These are phyloP conservation scores for Cryphonectria japonica DNA, from an alignment of 2,329 filamentous ascomycete species.

Conservation along the genomic window DNA sequence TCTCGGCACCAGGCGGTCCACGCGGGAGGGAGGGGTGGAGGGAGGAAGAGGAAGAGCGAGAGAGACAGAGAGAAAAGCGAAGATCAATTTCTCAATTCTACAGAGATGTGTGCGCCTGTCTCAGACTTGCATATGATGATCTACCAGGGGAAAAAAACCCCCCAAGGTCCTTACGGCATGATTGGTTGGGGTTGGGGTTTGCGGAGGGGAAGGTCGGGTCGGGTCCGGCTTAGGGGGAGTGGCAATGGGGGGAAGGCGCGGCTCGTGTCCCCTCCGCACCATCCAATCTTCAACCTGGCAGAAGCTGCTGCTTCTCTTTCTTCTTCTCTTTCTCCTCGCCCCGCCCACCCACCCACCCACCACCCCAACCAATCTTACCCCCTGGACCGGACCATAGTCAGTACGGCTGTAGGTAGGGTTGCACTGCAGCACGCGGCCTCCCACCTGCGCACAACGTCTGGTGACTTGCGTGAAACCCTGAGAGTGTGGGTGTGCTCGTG, in stretches of 20 bases:
- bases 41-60: background rate
- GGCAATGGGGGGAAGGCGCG: background rate
- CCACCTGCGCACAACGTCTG: background rate
- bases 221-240: too few species aligned
- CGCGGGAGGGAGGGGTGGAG: background rate
- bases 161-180: background rate
- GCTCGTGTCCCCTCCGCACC: background rate
- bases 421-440: slow-evolving; percentile 7
- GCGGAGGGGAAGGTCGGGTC: too few species aligned
- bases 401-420: slow-evolving; percentile 3
- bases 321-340: background rate
- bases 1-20: background rate
- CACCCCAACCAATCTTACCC: background rate
- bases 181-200: too few species aligned
- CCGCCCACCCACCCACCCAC: background rate
- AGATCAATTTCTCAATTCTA: background rate
- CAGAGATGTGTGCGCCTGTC: slow-evolving; percentile 4
- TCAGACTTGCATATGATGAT: background rate
- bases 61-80: too few species aligned
- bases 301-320: background rate
- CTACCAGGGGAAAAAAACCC: background rate
- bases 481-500: background rate
- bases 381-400: background rate
- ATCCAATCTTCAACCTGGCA: background rate
- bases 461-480: background rate